Percentiles rank a stretch among this genome's conserved stretches.
Conservation (phyloP, 2,329 filamentous ascomycete genomes). For the Botrytis fabae region DNA sequence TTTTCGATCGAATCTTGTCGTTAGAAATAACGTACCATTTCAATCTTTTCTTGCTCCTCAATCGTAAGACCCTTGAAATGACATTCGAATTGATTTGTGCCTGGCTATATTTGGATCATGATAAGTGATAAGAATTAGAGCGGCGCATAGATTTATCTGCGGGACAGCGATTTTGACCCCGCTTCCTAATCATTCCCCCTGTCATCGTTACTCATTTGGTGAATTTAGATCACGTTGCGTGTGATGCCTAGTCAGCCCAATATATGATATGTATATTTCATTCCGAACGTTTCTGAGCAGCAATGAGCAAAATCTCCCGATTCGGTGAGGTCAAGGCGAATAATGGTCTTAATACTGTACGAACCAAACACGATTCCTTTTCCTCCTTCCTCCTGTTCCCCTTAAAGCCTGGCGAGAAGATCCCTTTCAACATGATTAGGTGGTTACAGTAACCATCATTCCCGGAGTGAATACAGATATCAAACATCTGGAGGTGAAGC, state of each 20-base stretch:
- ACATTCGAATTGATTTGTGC: not conserved
- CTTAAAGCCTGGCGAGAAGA: not conserved
- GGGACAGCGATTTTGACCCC: conserved; percentile 1
- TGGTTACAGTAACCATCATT: not conserved
- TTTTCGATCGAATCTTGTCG: not conserved
- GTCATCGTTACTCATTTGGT: not conserved
- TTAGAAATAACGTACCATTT: not conserved
- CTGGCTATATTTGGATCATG: conserved; percentile 1
- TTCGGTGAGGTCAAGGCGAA: not conserved
- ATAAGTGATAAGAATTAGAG: not conserved
- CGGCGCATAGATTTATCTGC: not conserved
- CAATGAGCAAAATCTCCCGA: not conserved
- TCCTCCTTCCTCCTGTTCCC: not conserved
- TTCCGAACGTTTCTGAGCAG: not conserved
- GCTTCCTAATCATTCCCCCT: not conserved
- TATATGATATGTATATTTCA: not conserved
- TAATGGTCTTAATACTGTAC: not conserved
- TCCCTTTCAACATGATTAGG: not conserved
- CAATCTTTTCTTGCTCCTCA: not conserved
- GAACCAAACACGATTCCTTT: not conserved
- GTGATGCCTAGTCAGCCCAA: not conserved
- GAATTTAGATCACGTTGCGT: conserved; percentile 3
- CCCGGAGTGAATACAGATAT: not conserved
- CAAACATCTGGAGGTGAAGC: not conserved
- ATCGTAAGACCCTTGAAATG: not conserved